phyloP scores from a whole-genome alignment of 208 protist species.

The Acanthamoeba rhysodes region DNA sequence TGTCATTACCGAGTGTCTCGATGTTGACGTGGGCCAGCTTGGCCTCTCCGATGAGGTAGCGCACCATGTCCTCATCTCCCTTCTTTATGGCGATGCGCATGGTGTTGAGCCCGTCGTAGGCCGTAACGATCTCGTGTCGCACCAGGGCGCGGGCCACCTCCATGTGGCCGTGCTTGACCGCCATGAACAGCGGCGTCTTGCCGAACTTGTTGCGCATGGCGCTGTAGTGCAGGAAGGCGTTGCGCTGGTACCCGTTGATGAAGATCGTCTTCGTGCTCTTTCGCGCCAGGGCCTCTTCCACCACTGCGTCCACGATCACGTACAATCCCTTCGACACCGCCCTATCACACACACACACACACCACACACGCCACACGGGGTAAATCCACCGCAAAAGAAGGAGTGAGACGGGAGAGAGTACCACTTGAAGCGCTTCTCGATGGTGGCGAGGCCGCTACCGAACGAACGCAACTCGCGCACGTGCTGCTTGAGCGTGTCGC shows the following conservation, averaged over 20 bases:
- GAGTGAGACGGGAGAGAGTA: background rate
- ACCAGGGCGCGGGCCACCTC: slow-evolving; percentile 8
- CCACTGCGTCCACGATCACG: background rate
- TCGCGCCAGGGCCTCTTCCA: background rate
- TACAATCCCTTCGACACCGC: slow-evolving; percentile 22
- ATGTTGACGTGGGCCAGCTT: slow-evolving; percentile 22
- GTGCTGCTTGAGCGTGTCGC: slow-evolving; percentile 52
- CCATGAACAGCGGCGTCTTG: slow-evolving; percentile 10
- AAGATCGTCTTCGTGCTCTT: slow-evolving; percentile 46
- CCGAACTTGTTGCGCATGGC: slow-evolving; percentile 58
- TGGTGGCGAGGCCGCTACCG: background rate
- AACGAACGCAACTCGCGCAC: background rate
- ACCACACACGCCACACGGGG: too few relatives aligned
- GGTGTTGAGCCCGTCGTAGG: slow-evolving; percentile 36
- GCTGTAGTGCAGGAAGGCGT: slow-evolving; percentile 51
- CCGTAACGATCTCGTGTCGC: slow-evolving; percentile 10
- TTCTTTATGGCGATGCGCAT: slow-evolving; percentile 49
- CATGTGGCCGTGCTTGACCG: background rate
- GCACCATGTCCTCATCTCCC: slow-evolving; percentile 28
- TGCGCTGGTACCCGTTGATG: slow-evolving; percentile 31
- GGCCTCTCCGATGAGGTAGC: slow-evolving; percentile 44
- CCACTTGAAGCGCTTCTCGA: slow-evolving; percentile 58
- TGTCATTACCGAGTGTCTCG: background rate
- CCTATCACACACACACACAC: background rate
- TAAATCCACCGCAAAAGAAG: too few relatives aligned